Evolutionary conservation across 371 early-diverging fungal genomes (phyloP).

Genomic region (Synchytrium microbalum): DNA sequence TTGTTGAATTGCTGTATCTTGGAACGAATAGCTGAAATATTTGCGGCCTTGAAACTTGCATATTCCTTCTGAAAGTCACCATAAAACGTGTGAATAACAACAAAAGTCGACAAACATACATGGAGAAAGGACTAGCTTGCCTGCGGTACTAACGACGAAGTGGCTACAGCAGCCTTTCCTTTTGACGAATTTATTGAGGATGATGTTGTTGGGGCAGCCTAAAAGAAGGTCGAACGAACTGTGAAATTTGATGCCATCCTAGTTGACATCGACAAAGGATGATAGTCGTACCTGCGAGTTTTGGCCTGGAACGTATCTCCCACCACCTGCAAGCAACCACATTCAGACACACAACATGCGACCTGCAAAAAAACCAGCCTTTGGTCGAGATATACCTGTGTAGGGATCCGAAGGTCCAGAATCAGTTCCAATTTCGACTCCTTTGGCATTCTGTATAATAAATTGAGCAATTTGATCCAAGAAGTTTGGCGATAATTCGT

Average conservation of each 20-base stretch:
- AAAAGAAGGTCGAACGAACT: neutral
- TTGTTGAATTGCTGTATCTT: constrained; percentile 4
- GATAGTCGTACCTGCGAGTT: neutral
- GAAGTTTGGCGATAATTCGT: constrained; percentile 73
- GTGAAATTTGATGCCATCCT: neutral
- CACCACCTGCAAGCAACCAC: constrained; percentile 12
- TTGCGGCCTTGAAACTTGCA: neutral
- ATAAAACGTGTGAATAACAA: neutral
- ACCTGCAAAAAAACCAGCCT: neutral
- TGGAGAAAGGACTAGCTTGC: neutral
- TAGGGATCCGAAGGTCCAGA: constrained; percentile 56
- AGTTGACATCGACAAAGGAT: neutral
- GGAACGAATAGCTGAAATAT: neutral
- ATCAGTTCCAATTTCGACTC: constrained; percentile 40
- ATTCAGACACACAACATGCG: neutral
- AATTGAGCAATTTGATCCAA: constrained; percentile 92
- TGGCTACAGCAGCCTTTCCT: neutral
- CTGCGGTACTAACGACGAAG: neutral
- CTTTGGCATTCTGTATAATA: constrained; percentile 77
- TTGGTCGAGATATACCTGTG: constrained; percentile 27
- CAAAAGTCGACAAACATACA: neutral
- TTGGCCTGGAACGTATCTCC: constrained; percentile 39
- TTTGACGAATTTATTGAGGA: neutral
- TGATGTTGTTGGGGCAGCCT: neutral
- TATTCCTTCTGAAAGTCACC: constrained; percentile 14